Conservation (phyloP, 2,329 filamentous ascomycete species). For the Golovinomyces cichoracearum region DNA sequence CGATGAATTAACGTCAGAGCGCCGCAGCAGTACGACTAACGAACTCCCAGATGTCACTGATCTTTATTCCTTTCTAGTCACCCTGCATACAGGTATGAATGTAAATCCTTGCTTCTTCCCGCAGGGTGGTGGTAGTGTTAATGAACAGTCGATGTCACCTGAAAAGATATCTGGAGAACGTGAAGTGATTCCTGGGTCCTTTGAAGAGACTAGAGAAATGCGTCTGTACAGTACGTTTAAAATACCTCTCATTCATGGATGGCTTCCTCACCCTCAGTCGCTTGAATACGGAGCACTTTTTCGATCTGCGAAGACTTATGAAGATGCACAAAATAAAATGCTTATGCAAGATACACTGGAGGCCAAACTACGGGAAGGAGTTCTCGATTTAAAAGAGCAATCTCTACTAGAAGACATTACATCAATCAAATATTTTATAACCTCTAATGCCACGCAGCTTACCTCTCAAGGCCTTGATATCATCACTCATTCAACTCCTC, state of each 20-base stretch:
- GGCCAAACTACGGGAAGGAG: slow-evolving; percentile 37
- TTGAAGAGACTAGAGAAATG: slow-evolving; percentile 73
- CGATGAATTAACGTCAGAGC: slow-evolving; percentile 67
- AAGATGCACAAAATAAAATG: slow-evolving; percentile 71
- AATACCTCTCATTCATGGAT: slow-evolving; percentile 75
- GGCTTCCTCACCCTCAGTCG: slow-evolving; percentile 48
- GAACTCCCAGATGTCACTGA: slow-evolving; percentile 66
- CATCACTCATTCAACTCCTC: slow-evolving; percentile 41
- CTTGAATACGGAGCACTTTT: slow-evolving; percentile 42
- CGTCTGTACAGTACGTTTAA: slow-evolving; percentile 72
- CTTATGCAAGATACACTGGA: slow-evolving; percentile 79
- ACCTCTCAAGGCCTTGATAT: slow-evolving; percentile 57
- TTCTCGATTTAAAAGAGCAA: slow-evolving; percentile 48
- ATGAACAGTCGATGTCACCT: slow-evolving; percentile 14
- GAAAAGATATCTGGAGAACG: slow-evolving; percentile 24
- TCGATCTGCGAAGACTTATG: slow-evolving; percentile 58
- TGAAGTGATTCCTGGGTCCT: slow-evolving; percentile 37
- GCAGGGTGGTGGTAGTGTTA: slow-evolving; percentile 10
- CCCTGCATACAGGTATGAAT: slow-evolving; percentile 89
- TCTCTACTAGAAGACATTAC: slow-evolving; percentile 58
- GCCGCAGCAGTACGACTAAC: slow-evolving; percentile 32
- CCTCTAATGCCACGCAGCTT: slow-evolving; percentile 58
- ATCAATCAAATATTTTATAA: slow-evolving; percentile 62
- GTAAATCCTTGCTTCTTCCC: slow-evolving; percentile 77
- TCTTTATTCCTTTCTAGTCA: slow-evolving; percentile 64